Percentiles rank a stretch among this genome's conserved stretches.
phyloP scores from a whole-genome alignment of 139 green algal species.

The Chlamydomonas schloesseri region DNA sequence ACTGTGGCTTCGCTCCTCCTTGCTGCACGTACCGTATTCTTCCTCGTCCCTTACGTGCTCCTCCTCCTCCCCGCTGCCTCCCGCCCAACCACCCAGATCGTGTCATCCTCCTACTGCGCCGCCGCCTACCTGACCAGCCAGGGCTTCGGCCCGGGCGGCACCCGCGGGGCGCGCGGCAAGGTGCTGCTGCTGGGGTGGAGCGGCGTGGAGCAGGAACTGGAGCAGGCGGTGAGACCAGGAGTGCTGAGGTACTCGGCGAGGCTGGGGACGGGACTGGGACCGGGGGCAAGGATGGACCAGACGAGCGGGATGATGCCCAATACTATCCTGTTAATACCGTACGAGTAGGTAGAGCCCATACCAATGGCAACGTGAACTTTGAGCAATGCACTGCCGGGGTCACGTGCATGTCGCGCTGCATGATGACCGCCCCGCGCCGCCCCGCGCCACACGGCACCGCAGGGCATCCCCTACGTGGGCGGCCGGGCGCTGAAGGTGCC shows the following conservation, averaged over 20 bases:
- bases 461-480: constrained; percentile 43
- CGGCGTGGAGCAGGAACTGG: constrained; percentile 58
- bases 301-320: no score
- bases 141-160: constrained; percentile 49
- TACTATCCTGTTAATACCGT: no score
- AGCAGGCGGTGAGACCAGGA: constrained; percentile 21
- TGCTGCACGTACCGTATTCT: no score
- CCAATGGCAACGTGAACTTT: no score
- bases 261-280: not conserved
- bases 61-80: no score
- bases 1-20: no score
- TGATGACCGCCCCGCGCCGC: not conserved
- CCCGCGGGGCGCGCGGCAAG: not conserved
- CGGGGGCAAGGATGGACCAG: no score
- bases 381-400: no score
- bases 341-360: no score
- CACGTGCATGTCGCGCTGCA: not conserved
- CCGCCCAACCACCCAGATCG: constrained; percentile 49
- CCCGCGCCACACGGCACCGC: not conserved
- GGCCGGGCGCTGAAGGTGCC: constrained; percentile 40
- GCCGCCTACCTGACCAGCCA: constrained; percentile 73
- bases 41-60: no score
- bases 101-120: constrained; percentile 73
- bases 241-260: not conserved
- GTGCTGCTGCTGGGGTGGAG: constrained; percentile 64